These are phyloP conservation scores for Rhizopus delemar DNA, from an alignment of 371 early-diverging fungal genomes.

Conservation along the genomic window DNA sequence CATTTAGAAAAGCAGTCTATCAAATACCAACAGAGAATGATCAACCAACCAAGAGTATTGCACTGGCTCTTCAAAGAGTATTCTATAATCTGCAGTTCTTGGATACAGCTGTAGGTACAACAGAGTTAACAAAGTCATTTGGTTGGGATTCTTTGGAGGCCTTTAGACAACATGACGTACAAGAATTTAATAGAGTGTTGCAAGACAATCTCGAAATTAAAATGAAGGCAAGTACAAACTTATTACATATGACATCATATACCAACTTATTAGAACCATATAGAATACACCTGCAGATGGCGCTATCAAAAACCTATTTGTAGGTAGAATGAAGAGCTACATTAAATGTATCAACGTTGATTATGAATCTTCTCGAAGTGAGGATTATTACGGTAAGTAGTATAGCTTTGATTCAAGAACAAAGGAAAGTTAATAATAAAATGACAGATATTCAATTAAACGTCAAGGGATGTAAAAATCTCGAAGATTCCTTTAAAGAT, in stretches of 20 bases:
- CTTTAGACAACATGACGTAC: constrained; percentile 96
- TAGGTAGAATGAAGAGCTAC: constrained; percentile 93
- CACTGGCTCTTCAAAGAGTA: constrained; percentile 89
- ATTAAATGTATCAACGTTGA: constrained; percentile 91
- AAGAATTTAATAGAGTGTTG: constrained; percentile 93
- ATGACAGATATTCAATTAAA: constrained; percentile 85
- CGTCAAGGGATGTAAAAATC: constrained; percentile 87
- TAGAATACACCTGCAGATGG: constrained; percentile 89
- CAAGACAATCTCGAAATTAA: constrained; percentile 93
- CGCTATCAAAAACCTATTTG: constrained; percentile 85
- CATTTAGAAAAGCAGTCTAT: constrained; percentile 88
- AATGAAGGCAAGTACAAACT: constrained; percentile 58
- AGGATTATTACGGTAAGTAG: constrained; percentile 49
- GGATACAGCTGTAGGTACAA: constrained; percentile 77
- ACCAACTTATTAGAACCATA: not conserved
- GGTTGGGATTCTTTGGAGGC: constrained; percentile 95
- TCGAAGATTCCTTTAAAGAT: constrained; percentile 89
- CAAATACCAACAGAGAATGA: constrained; percentile 89
- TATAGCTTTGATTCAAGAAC: too few species aligned
- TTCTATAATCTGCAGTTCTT: constrained; percentile 86
- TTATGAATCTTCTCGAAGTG: constrained; percentile 87
- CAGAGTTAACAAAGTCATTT: constrained; percentile 92
- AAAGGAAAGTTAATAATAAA: too few species aligned
- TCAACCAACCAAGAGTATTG: constrained; percentile 77
- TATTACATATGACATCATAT: not conserved